Conservation (phyloP, 2,329 filamentous ascomycete species). For the Spiromastix sp. region DNA sequence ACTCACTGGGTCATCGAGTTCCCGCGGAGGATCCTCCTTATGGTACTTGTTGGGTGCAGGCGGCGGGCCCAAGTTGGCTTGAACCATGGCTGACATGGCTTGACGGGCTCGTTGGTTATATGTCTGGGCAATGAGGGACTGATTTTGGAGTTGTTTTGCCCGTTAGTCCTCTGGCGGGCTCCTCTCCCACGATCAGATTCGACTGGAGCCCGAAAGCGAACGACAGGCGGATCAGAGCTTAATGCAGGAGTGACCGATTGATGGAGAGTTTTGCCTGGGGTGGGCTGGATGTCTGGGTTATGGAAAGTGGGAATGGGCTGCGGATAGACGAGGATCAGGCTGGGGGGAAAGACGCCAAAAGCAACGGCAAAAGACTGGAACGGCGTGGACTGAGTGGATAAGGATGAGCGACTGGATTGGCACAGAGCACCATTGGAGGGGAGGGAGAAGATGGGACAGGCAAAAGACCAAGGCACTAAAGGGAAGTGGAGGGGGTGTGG, state of each 20-base stretch:
- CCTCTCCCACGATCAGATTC: background rate
- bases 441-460: background rate
- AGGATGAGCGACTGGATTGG: background rate
- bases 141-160: background rate
- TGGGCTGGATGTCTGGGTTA: background rate
- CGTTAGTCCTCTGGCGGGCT: background rate
- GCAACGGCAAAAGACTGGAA: background rate
- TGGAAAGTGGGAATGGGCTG: conserved; percentile 1
- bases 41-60: conserved; percentile 30
- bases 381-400: background rate
- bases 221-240: background rate
- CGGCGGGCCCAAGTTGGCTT: conserved; percentile 31
- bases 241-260: too few species aligned
- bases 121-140: background rate
- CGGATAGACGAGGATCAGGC: conserved; percentile 12
- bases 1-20: conserved; percentile 38
- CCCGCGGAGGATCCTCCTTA: conserved; percentile 34
- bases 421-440: background rate
- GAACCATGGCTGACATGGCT: conserved; percentile 34
- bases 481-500: background rate
- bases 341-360: background rate
- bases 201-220: background rate
- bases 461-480: background rate
- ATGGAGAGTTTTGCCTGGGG: too few species aligned
- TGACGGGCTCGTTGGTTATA: too few species aligned